Evolutionary conservation across 2,329 filamentous ascomycete species (phyloP).

Genomic region (Botrytis cinerea): DNA sequence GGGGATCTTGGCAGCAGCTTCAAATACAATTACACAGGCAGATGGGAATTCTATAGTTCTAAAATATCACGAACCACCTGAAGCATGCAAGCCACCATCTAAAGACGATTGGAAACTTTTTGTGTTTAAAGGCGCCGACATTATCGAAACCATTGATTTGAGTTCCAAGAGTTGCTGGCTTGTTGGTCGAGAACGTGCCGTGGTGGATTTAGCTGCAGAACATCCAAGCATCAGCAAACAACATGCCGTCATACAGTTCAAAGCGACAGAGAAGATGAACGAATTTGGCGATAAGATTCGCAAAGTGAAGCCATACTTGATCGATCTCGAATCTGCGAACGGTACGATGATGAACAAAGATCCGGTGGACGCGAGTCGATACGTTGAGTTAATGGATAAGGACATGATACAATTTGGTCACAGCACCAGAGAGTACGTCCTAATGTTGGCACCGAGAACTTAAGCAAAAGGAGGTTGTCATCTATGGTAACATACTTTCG

Average conservation of each 20-base stretch:
- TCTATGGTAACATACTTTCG: background rate
- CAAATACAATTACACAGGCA: constrained; percentile 72
- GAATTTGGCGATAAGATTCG: constrained; percentile 84
- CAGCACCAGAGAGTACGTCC: constrained; percentile 90
- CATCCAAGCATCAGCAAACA: constrained; percentile 95
- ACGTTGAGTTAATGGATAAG: constrained; percentile 82
- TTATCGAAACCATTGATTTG: constrained; percentile 81
- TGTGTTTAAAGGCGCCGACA: constrained; percentile 81
- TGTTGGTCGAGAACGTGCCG: constrained; percentile 74
- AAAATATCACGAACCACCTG: constrained; percentile 94
- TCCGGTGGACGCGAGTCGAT: constrained; percentile 71
- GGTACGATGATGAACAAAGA: constrained; percentile 82
- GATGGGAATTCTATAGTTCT: constrained; percentile 76
- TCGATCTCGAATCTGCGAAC: constrained; percentile 92
- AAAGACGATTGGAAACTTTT: constrained; percentile 86
- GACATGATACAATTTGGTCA: constrained; percentile 87
- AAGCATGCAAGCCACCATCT: constrained; percentile 82
- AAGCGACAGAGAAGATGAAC: constrained; percentile 78
- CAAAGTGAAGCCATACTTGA: constrained; percentile 80
- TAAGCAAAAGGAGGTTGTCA: constrained; percentile 19
- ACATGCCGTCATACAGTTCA: constrained; percentile 93
- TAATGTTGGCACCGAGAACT: constrained; percentile 67
- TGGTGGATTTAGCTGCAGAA: constrained; percentile 82
- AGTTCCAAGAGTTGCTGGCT: constrained; percentile 84
- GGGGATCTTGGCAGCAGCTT: constrained; percentile 82